phyloP scores from a whole-genome alignment of 768 basidiomycete genomes.

The Boletus subcaerulescens region DNA sequence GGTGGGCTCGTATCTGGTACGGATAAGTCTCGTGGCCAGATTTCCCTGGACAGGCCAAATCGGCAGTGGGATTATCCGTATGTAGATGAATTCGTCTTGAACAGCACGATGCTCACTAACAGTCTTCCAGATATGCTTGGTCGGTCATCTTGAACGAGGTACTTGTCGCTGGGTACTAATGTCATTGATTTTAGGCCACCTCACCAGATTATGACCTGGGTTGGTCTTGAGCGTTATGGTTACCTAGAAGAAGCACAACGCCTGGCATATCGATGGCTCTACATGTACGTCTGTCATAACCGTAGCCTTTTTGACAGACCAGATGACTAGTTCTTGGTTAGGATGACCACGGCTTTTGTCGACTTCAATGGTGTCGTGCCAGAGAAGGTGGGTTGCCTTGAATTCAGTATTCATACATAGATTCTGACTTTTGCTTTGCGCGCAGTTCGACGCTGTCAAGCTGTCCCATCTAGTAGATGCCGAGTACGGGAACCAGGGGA shows the following conservation, averaged over 20 bases:
- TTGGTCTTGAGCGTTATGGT: conserved; percentile 94
- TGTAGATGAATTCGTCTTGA: conserved; percentile 32
- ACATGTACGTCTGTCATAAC: conserved; percentile 85
- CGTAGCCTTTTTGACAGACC: not conserved
- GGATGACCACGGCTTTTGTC: conserved; percentile 93
- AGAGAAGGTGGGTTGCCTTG: conserved; percentile 63
- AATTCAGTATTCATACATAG: not conserved
- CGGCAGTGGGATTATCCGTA: conserved; percentile 99
- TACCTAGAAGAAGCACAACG: conserved; percentile 92
- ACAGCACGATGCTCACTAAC: conserved; percentile 5
- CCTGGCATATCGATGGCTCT: conserved; percentile 93
- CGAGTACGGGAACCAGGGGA: conserved; percentile 93
- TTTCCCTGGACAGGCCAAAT: conserved; percentile 93
- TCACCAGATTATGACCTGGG: conserved; percentile 99
- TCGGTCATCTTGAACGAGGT: conserved; percentile 23
- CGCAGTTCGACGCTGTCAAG: conserved; percentile 91
- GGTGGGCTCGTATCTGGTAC: conserved; percentile 96
- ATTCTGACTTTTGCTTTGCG: not conserved
- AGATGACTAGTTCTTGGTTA: conserved; percentile 26
- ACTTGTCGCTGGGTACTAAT: conserved; percentile 7
- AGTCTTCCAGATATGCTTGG: conserved; percentile 61
- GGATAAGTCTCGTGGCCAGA: conserved; percentile 92
- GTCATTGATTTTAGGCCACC: conserved; percentile 61
- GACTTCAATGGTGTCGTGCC: conserved; percentile 98
- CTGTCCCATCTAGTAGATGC: conserved; percentile 95